A percentile compares a stretch with the other conserved stretches of the same genome.
These are phyloP conservation scores for Elongisporangium prolatum DNA, from an alignment of 352 stramenopile genomes.

Conservation along the genomic window DNA sequence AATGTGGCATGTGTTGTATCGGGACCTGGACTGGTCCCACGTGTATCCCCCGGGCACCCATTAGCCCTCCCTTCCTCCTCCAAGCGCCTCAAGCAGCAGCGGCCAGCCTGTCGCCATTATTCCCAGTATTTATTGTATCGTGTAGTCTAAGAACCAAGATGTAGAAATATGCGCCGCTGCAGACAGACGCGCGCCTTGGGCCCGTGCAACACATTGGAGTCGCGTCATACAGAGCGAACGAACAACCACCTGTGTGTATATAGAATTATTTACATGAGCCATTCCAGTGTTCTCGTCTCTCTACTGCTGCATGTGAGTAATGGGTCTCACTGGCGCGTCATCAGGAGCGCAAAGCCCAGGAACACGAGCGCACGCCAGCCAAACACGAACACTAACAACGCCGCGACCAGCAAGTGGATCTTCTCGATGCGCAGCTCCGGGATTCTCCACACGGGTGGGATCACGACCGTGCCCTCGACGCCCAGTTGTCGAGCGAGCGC, in stretches of 20 bases:
- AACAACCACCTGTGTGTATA: not conserved
- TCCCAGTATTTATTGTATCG: not conserved
- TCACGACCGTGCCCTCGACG: conserved; percentile 53
- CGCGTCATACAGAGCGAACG: no score
- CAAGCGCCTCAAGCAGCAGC: not conserved
- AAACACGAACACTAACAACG: conserved; percentile 51
- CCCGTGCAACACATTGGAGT: not conserved
- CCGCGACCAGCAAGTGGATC: conserved; percentile 56
- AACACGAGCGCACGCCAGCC: conserved; percentile 75
- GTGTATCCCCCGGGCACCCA: not conserved
- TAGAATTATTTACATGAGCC: not conserved
- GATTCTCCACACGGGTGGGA: conserved; percentile 35
- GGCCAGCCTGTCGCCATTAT: not conserved
- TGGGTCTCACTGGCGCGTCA: conserved; percentile 18
- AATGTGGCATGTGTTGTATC: conserved; percentile 18
- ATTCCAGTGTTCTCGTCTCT: not conserved
- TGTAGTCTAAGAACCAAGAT: not conserved
- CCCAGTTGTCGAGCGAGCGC: conserved; percentile 43
- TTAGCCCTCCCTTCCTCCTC: not conserved
- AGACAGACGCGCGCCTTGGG: not conserved
- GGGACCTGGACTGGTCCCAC: not conserved
- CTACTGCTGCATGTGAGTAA: conserved; percentile 1
- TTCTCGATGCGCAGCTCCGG: conserved; percentile 27
- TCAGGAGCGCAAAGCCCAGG: conserved; percentile 57
- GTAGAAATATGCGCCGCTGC: not conserved